Evolutionary conservation across 2,329 filamentous ascomycete species (phyloP).

Genomic region (Stagonosporopsis chrysanthemi): DNA sequence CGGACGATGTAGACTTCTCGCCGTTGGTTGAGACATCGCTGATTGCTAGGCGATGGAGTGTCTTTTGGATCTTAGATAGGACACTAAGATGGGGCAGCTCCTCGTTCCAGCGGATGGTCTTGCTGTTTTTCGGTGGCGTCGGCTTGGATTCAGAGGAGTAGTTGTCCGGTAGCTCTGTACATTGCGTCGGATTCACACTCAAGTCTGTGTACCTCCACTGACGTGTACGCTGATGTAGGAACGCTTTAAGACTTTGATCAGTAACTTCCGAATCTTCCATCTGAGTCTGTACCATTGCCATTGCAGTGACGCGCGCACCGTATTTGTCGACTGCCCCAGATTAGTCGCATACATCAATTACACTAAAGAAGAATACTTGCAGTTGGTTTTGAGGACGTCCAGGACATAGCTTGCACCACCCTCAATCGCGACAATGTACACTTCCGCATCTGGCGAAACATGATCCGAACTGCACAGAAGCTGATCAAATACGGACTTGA

Average conservation of each 20-base stretch:
- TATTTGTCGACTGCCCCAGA: slow-evolving; percentile 35
- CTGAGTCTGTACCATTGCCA: slow-evolving; percentile 41
- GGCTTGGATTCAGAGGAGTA: slow-evolving; percentile 12
- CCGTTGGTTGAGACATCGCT: background rate
- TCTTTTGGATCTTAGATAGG: slow-evolving; percentile 13
- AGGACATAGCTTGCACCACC: slow-evolving; percentile 68
- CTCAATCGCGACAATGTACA: slow-evolving; percentile 77
- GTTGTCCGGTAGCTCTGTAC: slow-evolving; percentile 33
- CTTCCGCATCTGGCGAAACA: slow-evolving; percentile 57
- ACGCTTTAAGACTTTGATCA: slow-evolving; percentile 33
- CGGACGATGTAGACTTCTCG: background rate
- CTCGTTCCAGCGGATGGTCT: slow-evolving; percentile 27
- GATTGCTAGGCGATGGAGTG: slow-evolving; percentile 20
- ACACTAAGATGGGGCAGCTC: background rate
- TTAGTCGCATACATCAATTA: slow-evolving; percentile 11
- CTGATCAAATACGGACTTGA: slow-evolving; percentile 70
- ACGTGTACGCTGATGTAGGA: slow-evolving; percentile 43
- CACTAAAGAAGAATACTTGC: slow-evolving; percentile 50
- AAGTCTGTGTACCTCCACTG: slow-evolving; percentile 40
- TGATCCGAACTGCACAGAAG: slow-evolving; percentile 61
- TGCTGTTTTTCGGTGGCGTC: background rate
- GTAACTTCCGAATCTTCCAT: slow-evolving; percentile 33
- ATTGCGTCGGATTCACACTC: slow-evolving; percentile 27
- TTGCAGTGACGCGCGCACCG: slow-evolving; percentile 36
- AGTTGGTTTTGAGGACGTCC: slow-evolving; percentile 64